phyloP scores from a whole-genome alignment of 225 moss, liverwort and hornwort genomes.

The Thuidium tamariscinum region DNA sequence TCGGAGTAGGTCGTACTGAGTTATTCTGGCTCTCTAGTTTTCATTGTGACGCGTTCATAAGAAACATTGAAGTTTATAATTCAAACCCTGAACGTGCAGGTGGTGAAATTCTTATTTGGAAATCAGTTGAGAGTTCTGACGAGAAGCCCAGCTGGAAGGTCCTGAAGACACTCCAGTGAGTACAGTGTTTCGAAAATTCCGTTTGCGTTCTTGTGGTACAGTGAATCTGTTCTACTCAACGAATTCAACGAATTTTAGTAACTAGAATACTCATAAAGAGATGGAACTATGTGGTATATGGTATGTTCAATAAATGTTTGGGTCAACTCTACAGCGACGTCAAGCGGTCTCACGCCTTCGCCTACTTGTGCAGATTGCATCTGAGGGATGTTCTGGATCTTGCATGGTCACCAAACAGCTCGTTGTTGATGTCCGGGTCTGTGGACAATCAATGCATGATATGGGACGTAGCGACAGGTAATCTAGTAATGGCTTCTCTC shows the following conservation, averaged over 20 bases:
- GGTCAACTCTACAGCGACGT: background rate
- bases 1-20: background rate
- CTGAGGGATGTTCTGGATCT: slow-evolving; percentile 85
- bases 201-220: background rate
- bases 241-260: background rate
- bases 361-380: slow-evolving; percentile 49
- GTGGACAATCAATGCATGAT: slow-evolving; percentile 97
- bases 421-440: slow-evolving; percentile 72
- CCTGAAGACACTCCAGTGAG: slow-evolving; percentile 71
- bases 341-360: background rate
- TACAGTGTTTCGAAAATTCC: background rate
- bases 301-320: background rate
- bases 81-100: slow-evolving; percentile 17
- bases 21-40: background rate
- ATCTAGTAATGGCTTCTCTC: background rate
- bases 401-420: slow-evolving; percentile 80
- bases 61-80: background rate
- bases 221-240: background rate
- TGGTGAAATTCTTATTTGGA: slow-evolving; percentile 83
- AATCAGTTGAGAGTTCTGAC: slow-evolving; percentile 30
- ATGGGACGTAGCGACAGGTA: slow-evolving; percentile 75
- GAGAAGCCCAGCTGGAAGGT: slow-evolving; percentile 66
- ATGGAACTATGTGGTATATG: background rate
- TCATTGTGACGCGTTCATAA: background rate
- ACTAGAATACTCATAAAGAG: background rate